These are phyloP conservation scores for Calonectria pseudoreteaudii DNA, from an alignment of 2,329 filamentous ascomycete genomes.

Conservation along the genomic window DNA sequence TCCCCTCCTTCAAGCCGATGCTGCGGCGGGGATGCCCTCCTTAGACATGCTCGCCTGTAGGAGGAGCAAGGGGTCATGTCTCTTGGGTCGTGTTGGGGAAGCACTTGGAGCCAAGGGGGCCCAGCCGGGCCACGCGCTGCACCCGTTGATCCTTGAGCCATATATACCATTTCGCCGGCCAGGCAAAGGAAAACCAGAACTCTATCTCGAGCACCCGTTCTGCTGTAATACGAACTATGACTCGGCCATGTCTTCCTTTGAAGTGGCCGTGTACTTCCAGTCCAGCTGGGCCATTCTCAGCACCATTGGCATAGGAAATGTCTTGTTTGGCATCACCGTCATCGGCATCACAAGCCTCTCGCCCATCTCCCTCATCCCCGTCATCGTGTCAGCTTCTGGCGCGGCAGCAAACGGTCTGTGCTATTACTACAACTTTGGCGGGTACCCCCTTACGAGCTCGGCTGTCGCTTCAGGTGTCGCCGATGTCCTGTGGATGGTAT, in stretches of 20 bases:
- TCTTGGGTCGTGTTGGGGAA: neutral
- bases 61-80: neutral
- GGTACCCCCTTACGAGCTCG: constrained; percentile 6
- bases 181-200: neutral
- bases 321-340: constrained; percentile 51
- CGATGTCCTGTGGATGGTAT: constrained; percentile 55
- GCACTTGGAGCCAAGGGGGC: neutral
- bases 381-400: constrained; percentile 50
- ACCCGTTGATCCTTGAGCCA: neutral
- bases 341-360: constrained; percentile 51
- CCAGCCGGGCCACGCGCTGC: neutral
- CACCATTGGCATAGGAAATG: constrained; percentile 52
- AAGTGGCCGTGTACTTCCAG: constrained; percentile 49
- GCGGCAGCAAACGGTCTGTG: constrained; percentile 55
- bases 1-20: neutral
- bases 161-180: constrained; percentile 13
- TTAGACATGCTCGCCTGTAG: neutral
- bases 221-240: neutral
- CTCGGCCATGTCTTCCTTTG: constrained; percentile 13
- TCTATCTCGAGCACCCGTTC: neutral
- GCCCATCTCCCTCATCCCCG: constrained; percentile 46
- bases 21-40: constrained; percentile 1
- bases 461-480: constrained; percentile 52
- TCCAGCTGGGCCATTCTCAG: constrained; percentile 57
- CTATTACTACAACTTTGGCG: constrained; percentile 52